A percentile compares a stretch with the other conserved stretches of the same genome.
Conservation (phyloP, 805 yeast species). For the Myxozyma mucilagina region DNA sequence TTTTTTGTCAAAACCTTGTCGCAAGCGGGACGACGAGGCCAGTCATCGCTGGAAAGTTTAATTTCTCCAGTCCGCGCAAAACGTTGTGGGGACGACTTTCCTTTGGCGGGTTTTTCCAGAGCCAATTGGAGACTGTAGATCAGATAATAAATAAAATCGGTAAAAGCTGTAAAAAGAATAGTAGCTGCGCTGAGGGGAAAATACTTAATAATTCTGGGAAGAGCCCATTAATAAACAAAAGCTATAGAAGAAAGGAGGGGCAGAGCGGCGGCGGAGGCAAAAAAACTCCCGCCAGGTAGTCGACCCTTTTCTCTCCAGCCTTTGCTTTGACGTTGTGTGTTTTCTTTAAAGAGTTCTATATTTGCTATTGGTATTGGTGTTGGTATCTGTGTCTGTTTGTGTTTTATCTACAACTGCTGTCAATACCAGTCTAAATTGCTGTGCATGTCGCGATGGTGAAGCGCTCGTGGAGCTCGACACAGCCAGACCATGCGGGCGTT, state of each 20-base stretch:
- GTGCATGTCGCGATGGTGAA: slow-evolving; percentile 3
- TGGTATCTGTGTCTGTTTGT: neutral
- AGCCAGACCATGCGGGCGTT: neutral
- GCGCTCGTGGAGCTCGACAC: slow-evolving; percentile 16
- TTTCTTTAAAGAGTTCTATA: neutral
- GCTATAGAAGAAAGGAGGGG: too few species aligned
- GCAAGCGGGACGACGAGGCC: too few species aligned
- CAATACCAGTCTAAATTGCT: neutral
- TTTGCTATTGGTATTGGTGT: neutral
- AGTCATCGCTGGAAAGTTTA: too few species aligned
- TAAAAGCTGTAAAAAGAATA: too few species aligned
- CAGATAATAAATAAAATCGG: too few species aligned
- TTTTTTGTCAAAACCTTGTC: too few species aligned
- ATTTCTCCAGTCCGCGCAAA: neutral
- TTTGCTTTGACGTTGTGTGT: neutral
- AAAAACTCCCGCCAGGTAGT: slow-evolving; percentile 9
- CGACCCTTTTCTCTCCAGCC: neutral
- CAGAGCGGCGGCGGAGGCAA: neutral
- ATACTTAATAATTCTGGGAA: too few species aligned
- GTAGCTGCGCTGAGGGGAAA: too few species aligned
- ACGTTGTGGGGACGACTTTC: neutral
- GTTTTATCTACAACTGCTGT: too few species aligned
- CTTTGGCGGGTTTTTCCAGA: too few species aligned
- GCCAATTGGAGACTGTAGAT: too few species aligned
- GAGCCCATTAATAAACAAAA: too few species aligned